Base-by-base conservation (phyloP, 352 stramenopile species). In the Aphanomyces invadans region DNA sequence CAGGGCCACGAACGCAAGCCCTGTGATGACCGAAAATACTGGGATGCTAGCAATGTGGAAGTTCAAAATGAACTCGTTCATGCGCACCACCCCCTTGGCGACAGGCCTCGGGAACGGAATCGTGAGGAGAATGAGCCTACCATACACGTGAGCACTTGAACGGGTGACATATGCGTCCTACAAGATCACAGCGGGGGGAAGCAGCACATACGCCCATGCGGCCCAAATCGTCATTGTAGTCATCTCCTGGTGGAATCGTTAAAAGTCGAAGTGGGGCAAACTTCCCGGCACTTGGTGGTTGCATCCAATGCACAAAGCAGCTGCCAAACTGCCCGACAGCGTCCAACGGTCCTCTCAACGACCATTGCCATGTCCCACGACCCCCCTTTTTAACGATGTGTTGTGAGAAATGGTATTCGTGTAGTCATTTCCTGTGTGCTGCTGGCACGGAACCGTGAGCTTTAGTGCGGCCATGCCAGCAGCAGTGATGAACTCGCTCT, bases 81-180 rank as follows among this genome's bases (percentile, higher is more conserved):
- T 84, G 65, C 82, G 84, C 64, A 92, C 76, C 44, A 92, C 78
- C 45, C 77, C 80, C 70, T 89, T 89, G 7, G 87, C 48, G 51
- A 80, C 25, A 28, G 79, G 10, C 21, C 77, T 70, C 11, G 83
- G 83, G 64, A 89, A 88, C 48, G 83, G 83, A 64, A 92, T 89
- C 39, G 83, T 92, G 49, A 92, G 72, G 48, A 92, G 74, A 57
- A 92, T 65, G 32, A 92, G 71, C n/a, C 83, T 89, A 66, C n/a
- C 7, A 57, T 52, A 32, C 2, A 42, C 12, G 7, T 42, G 36
- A 42, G 36, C 36, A n/a, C n/a, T n/a, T n/a, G n/a, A n/a, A n/a
- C n/a, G n/a, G n/a, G n/a, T n/a, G n/a, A n/a, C n/a, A n/a, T n/a
- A n/a, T n/a, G n/a, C n/a, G n/a, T n/a, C 81, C 61, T 75, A 91